Evolutionary conservation across 73 alveolate genomes (phyloP).

Genomic region (Symbiodinium pilosum): DNA sequence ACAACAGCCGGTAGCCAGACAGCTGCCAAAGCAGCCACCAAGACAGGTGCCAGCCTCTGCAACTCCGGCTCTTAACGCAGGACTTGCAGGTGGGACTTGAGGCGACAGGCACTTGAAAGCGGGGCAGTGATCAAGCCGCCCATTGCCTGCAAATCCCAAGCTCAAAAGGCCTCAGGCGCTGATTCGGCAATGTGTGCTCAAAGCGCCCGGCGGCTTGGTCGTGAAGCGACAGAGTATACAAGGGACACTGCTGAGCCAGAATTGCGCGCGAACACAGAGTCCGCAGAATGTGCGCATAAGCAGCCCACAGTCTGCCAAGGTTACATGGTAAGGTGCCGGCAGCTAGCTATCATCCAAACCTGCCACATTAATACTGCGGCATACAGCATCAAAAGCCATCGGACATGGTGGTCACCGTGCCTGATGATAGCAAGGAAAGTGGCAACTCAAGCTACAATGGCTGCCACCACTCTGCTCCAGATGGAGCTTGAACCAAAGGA

Average conservation of each 20-base stretch:
- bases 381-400: too few relatives aligned
- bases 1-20: conserved; percentile 84
- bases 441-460: neutral
- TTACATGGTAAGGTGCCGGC: neutral
- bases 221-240: neutral
- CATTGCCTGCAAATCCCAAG: conserved; percentile 45
- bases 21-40: conserved; percentile 94
- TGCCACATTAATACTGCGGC: too few relatives aligned
- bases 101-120: conserved; percentile 27
- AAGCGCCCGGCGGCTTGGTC: neutral
- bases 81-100: too few relatives aligned
- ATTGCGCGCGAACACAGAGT: neutral
- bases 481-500: neutral
- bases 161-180: too few relatives aligned
- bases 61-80: too few relatives aligned
- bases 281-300: neutral
- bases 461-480: neutral
- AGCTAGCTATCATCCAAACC: neutral
- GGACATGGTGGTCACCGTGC: too few relatives aligned
- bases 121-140: conserved; percentile 85
- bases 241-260: neutral
- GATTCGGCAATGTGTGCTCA: too few relatives aligned
- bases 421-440: too few relatives aligned
- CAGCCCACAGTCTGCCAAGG: neutral
- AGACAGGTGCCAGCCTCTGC: conserved; percentile 87